Evolutionary conservation across 176 grass and related monocot genomes (phyloP).

Genomic region (Aechmea fasciata): DNA sequence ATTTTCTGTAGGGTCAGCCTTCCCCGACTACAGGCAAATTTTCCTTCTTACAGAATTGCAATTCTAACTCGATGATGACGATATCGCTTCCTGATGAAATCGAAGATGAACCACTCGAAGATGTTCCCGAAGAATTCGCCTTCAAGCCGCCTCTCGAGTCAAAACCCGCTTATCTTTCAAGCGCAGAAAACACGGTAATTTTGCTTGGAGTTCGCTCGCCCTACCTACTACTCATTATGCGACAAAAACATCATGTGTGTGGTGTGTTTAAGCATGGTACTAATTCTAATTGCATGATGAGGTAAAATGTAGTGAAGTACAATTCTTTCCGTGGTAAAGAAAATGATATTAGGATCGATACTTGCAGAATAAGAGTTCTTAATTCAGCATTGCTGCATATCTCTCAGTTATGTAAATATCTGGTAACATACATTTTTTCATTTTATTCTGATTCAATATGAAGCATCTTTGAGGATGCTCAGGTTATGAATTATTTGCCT

Average conservation of each 20-base stretch:
- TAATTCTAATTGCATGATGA: background rate
- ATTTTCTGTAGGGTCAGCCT: constrained; percentile 52
- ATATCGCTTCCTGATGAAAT: constrained; percentile 9
- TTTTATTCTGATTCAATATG: too few species aligned
- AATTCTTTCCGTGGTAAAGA: too few species aligned
- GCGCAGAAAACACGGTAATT: constrained; percentile 51
- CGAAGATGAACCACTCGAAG: constrained; percentile 31
- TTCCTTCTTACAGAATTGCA: constrained; percentile 35
- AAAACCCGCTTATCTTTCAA: constrained; percentile 28
- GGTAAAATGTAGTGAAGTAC: background rate
- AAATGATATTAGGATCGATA: too few species aligned
- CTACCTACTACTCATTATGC: background rate
- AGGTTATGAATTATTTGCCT: too few species aligned
- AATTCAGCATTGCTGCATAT: too few species aligned
- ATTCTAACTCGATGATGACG: constrained; percentile 29
- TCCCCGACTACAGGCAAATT: constrained; percentile 90
- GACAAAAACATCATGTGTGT: background rate
- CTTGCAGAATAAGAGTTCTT: too few species aligned
- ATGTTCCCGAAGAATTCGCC: constrained; percentile 44
- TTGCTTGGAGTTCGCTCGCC: background rate
- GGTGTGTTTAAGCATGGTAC: background rate
- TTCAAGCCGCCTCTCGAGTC: constrained; percentile 54
- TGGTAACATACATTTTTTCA: too few species aligned
- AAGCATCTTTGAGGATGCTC: too few species aligned
- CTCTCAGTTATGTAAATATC: too few species aligned